Base-by-base conservation (phyloP, 768 basidiomycete species). In the Paxillus rubicundulus region DNA sequence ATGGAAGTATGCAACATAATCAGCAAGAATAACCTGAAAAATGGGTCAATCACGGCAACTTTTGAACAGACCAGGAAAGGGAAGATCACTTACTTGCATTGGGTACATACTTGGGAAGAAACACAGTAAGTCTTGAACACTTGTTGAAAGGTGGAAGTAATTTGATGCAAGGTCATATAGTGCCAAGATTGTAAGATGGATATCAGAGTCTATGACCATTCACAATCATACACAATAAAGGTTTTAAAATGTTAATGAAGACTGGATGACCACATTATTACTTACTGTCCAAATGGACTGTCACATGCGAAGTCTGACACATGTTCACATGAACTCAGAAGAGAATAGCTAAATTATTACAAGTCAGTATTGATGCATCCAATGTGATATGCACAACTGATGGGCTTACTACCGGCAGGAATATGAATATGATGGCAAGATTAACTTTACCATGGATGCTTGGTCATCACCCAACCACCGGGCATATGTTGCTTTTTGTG, bases 381-480 rank as follows among this genome's bases (percentile, higher is more conserved):
- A n/a, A n/a, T n/a, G n/a, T n/a, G n/a, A n/a, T n/a, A n/a, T n/a
- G n/a, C n/a, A n/a, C n/a, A n/a, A n/a, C n/a, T n/a, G n/a, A n/a
- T n/a, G n/a, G n/a, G n/a, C n/a, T n/a, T n/a, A n/a, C n/a, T n/a
- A n/a, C n/a, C n/a, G n/a, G n/a, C n/a, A n/a, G n/a, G n/a, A n/a
- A n/a, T n/a, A 18, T 27, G 60, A 63, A 10, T 58, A 71, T 50
- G 49, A 63, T 0, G 69, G 72, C 2, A 41, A 47, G 1, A 33
- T 77, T 1, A 72, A 54, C 45, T 72, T 74, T 48, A 59, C 62
- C 0, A 70, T 69, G 0, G 70, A 77, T 53, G 60, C 65, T 0
- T 76, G 74, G 74, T 71, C 69, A 0, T 71, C 69, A 0, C 69
- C 69, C 0, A 74, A 75, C 47, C 66, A 74, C 38, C 48, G 62